Percentiles rank a stretch among this genome's conserved stretches.
phyloP scores from a whole-genome alignment of 306 rosid genomes.

The Glycine tomentella region DNA sequence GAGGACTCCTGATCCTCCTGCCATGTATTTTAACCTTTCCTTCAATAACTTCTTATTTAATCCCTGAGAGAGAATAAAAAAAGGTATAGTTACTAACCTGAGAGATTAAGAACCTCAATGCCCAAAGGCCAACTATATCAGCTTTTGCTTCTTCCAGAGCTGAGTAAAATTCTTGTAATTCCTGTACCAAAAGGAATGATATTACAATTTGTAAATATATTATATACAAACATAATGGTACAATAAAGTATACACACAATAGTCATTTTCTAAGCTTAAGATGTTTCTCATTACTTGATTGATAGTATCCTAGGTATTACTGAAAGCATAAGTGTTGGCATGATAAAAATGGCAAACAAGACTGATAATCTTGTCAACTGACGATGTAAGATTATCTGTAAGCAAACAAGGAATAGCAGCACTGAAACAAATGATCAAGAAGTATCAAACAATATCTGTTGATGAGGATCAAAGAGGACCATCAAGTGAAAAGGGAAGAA shows the following conservation, averaged over 20 bases:
- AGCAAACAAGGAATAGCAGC: background rate
- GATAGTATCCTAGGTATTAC: background rate
- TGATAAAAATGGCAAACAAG: slow-evolving; percentile 9
- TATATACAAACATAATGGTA: slow-evolving; percentile 19
- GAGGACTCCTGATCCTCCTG: background rate
- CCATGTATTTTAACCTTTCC: slow-evolving; percentile 1
- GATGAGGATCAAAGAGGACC: background rate
- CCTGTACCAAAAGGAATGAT: slow-evolving; percentile 62
- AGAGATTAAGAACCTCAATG: slow-evolving; percentile 71
- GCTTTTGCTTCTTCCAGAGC: slow-evolving; percentile 98
- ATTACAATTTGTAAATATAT: slow-evolving; percentile 10
- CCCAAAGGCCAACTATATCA: slow-evolving; percentile 98
- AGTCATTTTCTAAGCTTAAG: background rate
- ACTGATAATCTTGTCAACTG: background rate
- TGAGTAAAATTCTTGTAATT: slow-evolving; percentile 91
- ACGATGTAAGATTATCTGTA: background rate
- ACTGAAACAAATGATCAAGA: background rate
- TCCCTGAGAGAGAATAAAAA: background rate
- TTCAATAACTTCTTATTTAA: background rate
- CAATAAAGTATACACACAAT: background rate
- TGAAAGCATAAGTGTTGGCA: background rate
- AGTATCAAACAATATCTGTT: background rate
- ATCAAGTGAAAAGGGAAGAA: background rate
- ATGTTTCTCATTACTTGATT: slow-evolving; percentile 10
- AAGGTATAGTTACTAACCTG: slow-evolving; percentile 59